Evolutionary conservation across 257 asterid species (phyloP).

Genomic region (Mitragyna speciosa): DNA sequence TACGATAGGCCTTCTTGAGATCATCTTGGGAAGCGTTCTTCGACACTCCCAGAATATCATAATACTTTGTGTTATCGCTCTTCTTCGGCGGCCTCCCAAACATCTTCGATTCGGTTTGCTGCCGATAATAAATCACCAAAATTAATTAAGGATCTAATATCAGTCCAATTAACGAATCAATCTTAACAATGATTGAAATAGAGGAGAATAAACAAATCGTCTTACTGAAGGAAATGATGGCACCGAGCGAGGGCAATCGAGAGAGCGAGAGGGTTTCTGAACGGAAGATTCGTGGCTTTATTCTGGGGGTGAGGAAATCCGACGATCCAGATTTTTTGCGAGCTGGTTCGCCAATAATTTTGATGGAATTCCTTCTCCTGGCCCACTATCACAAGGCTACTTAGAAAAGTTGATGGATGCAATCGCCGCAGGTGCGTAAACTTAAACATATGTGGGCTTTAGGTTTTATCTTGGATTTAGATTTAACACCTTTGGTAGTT

Average conservation of each 20-base stretch:
- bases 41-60: conserved; percentile 68
- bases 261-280: conserved; percentile 17
- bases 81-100: conserved; percentile 79
- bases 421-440: too few relatives aligned
- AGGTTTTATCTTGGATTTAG: too few relatives aligned
- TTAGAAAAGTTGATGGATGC: neutral
- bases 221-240: neutral
- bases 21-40: conserved; percentile 68
- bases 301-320: conserved; percentile 1
- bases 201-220: neutral
- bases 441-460: too few relatives aligned
- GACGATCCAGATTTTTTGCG: conserved; percentile 44
- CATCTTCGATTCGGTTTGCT: conserved; percentile 38
- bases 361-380: neutral
- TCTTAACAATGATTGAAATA: neutral
- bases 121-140: neutral
- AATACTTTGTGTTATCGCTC: conserved; percentile 77
- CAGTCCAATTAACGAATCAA: neutral
- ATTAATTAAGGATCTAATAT: neutral
- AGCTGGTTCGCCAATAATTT: neutral
- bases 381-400: neutral
- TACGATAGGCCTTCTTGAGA: conserved; percentile 80
- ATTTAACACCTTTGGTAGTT: too few relatives aligned
- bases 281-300: conserved; percentile 26
- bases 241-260: conserved; percentile 6